phyloP scores from a whole-genome alignment of 2,329 filamentous ascomycete species.

The Phaeosphaeria sp. region DNA sequence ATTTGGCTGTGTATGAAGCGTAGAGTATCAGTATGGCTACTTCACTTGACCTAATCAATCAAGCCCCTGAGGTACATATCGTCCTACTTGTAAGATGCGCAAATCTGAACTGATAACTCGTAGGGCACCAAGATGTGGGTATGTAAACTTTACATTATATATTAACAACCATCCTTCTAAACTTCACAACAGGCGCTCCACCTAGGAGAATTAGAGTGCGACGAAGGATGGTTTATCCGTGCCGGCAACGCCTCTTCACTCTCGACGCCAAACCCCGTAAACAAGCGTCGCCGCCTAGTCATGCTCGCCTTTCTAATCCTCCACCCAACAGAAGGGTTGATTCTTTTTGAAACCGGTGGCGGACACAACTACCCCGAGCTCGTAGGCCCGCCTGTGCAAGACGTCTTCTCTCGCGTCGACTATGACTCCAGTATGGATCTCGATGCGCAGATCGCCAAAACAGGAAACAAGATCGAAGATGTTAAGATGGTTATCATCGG shows the following conservation, averaged over 20 bases:
- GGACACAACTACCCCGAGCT: conserved; percentile 41
- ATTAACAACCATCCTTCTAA: neutral
- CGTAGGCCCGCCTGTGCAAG: conserved; percentile 37
- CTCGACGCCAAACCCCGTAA: conserved; percentile 34
- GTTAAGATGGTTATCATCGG: conserved; percentile 47
- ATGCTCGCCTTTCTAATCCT: conserved; percentile 37
- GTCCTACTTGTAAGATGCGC: neutral
- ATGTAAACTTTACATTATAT: neutral
- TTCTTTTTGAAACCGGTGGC: conserved; percentile 46
- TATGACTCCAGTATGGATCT: conserved; percentile 29
- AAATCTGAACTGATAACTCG: neutral
- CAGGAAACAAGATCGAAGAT: conserved; percentile 44
- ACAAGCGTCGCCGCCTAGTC: conserved; percentile 36
- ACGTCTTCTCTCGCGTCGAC: conserved; percentile 42
- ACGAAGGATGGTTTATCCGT: conserved; percentile 46
- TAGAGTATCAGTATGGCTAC: conserved; percentile 2
- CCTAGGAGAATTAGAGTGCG: conserved; percentile 44
- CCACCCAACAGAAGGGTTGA: conserved; percentile 45
- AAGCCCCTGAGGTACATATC: conserved; percentile 22
- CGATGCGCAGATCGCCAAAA: conserved; percentile 31
- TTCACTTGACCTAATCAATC: conserved; percentile 24
- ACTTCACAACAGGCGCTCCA: conserved; percentile 33
- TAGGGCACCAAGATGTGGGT: conserved; percentile 48
- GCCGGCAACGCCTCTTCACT: conserved; percentile 33
- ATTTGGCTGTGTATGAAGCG: neutral